Evolutionary conservation across 1,139 yeast genomes (phyloP), one percentile per base, ranked within the genome.

Genomic region (Yamadazyma dushanensis): DNA sequence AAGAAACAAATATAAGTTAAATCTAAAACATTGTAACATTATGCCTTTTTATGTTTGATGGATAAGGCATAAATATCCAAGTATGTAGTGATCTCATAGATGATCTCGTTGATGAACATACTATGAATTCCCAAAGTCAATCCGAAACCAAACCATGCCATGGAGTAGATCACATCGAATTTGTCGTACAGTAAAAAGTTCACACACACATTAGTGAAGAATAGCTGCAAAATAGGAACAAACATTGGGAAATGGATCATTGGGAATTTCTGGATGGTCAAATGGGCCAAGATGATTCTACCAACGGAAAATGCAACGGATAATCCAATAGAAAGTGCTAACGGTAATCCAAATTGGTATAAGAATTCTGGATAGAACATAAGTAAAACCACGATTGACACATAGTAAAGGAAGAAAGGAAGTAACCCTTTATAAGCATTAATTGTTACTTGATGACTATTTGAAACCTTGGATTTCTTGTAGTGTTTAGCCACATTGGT

Each of bases 241-340:
- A 77, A 66, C 73, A 81, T 73, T 28, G 95, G 88, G 20, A 81
- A 73, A 43, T 87, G 86, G 41, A 73, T 49, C 57, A 70, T 63
- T 33, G 97, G 97, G 70, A 85, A 90, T 3, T 63, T 53, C 54
- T 87, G 95, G 39, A 75, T 63, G 1, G 97, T 88, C 51, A 90
- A 78, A 59, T 90, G 97, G 3, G 89, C 94, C 40, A 86, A 71
- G 52, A 90, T 90, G 49, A 90, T 87, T 55, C 95, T 76, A 4
- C 97, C 97, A 15, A 90, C 97, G 2, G 79, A 70, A 51, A 87
- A 83, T 1, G 97, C 96, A 51, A 84, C 65, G 1, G 86, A 73
- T 25, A 83, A 70, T 3, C 96, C 96, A 46, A 83, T 76, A 2
- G 87, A 73, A 24, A 86, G 54, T 20, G 81, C 63, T 47, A 83